Evolutionary conservation across 352 stramenopile species (phyloP).

Genomic region (Pythium aristosporum): DNA sequence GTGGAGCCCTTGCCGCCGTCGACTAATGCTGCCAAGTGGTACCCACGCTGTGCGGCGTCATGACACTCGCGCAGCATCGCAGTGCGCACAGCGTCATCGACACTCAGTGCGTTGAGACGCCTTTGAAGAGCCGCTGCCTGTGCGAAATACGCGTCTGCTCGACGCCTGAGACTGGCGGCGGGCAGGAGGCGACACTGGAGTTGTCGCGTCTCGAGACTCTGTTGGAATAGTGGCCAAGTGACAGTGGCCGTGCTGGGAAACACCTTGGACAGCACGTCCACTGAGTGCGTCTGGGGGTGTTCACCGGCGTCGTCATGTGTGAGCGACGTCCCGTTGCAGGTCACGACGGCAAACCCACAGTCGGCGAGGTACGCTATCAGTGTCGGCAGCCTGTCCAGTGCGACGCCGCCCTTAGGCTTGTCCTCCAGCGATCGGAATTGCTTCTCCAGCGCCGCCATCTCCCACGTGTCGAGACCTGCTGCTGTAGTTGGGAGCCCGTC

Average conservation of each 20-base stretch:
- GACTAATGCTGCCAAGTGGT: constrained; percentile 21
- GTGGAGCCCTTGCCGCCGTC: not conserved
- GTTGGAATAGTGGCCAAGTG: constrained; percentile 14
- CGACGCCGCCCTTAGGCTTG: constrained; percentile 10
- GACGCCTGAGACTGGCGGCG: constrained; percentile 3
- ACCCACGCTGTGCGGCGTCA: constrained; percentile 20
- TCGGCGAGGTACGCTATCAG: constrained; percentile 18
- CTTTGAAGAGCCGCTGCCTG: constrained; percentile 21
- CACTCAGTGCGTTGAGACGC: not conserved
- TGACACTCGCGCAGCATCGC: constrained; percentile 19
- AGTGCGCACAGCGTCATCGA: not conserved
- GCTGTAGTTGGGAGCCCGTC: not conserved
- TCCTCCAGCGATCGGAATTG: constrained; percentile 48
- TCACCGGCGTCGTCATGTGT: not conserved
- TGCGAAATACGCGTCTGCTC: constrained; percentile 25
- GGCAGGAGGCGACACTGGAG: constrained; percentile 21
- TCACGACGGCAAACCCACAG: constrained; percentile 12
- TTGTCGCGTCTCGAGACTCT: constrained; percentile 10
- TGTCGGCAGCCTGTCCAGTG: not conserved
- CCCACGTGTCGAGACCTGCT: constrained; percentile 45
- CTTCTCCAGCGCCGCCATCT: constrained; percentile 48
- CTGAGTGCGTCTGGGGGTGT: not conserved
- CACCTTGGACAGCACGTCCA: not conserved
- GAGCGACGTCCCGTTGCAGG: not conserved
- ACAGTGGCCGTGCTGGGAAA: constrained; percentile 1